Evolutionary conservation across 768 basidiomycete species (phyloP), one percentile per base, ranked within the genome.

Genomic region (Crassisporium funariophilum): DNA sequence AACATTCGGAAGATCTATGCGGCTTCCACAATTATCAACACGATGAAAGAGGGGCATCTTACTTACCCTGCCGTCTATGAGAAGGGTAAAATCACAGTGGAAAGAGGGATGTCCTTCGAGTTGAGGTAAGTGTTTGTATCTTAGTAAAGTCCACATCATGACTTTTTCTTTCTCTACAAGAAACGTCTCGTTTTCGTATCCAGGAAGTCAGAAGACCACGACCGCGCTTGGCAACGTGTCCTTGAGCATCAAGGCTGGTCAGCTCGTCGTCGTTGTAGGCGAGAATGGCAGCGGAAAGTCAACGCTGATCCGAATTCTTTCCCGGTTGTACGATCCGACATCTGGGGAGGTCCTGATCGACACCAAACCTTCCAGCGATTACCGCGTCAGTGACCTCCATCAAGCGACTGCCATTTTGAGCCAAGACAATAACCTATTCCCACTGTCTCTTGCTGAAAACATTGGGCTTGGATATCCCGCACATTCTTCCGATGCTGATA

Each of bases 201-300:
- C 81, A 0, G 73, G 69, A 16, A 65, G 63, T 41, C 65, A 70
- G 35, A 65, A 61, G 20, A 66, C 48, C 2, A 53, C 50, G 2
- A 65, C 65, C 19, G 73, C 70, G 2, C 47, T 81, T 13, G 55
- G 60, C 7, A 56, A 68, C 16, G 58, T 82, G 5, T 73, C 74
- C 1, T 63, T 82, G 15, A 61, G 51, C 4, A 74, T 83, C 40
- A 61, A 70, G 13, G 60, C 75, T 0, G 78, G 78, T 2, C 67
- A 75, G 20, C 66, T 82, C 10, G 74, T 78, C n/a, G 75, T 82
- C 24, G 65, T 84, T n/a, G 81, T 84, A 5, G 81, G 82, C 20
- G 63, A 64, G 2, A 84, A 83, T 50, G 81, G 81, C 4, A 74
- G 73, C 42, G 80, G 79, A 1, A 82, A 82, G 51, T 75, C 76